Conservation (phyloP, 2,329 filamentous ascomycete genomes). For the Diplocarpon mali region DNA sequence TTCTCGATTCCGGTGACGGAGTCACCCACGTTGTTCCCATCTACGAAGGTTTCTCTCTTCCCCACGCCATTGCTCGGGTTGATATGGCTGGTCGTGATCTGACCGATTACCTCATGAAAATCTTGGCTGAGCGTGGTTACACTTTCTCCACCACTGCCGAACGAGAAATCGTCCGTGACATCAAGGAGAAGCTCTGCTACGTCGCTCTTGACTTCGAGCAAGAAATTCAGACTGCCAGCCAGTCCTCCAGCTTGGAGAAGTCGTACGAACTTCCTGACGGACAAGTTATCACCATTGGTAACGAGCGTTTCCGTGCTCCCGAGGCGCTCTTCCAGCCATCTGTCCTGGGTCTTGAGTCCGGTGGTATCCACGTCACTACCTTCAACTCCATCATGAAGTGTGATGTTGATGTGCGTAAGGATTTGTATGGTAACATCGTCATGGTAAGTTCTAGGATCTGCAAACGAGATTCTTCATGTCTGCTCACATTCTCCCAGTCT, state of each 20-base stretch:
- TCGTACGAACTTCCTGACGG: conserved; percentile 99
- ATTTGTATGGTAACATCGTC: conserved; percentile 99
- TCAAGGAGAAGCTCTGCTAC: conserved; percentile 99
- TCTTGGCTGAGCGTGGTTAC: conserved; percentile 97
- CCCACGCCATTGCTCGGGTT: conserved; percentile 99
- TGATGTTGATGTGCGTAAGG: conserved; percentile 99
- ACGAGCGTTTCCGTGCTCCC: conserved; percentile 99
- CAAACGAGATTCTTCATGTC: background rate
- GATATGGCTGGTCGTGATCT: conserved; percentile 99
- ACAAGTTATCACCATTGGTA: conserved; percentile 98
- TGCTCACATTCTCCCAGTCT: conserved; percentile 49
- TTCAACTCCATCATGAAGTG: conserved; percentile 99
- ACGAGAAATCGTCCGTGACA: conserved; percentile 99
- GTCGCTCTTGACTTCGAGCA: conserved; percentile 99
- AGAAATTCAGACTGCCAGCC: conserved; percentile 98
- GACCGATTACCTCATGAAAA: conserved; percentile 99
- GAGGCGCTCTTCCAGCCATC: conserved; percentile 99
- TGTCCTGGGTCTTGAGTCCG: conserved; percentile 94
- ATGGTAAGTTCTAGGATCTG: conserved; percentile 60
- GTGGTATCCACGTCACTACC: conserved; percentile 98
- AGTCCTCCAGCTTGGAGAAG: conserved; percentile 99
- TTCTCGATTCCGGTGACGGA: conserved; percentile 99
- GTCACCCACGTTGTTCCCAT: conserved; percentile 99
- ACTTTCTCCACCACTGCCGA: conserved; percentile 99
- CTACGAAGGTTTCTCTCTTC: conserved; percentile 99